Conservation (phyloP, 1,139 yeast genomes). For the Pneumocystis oryctolagi region DNA sequence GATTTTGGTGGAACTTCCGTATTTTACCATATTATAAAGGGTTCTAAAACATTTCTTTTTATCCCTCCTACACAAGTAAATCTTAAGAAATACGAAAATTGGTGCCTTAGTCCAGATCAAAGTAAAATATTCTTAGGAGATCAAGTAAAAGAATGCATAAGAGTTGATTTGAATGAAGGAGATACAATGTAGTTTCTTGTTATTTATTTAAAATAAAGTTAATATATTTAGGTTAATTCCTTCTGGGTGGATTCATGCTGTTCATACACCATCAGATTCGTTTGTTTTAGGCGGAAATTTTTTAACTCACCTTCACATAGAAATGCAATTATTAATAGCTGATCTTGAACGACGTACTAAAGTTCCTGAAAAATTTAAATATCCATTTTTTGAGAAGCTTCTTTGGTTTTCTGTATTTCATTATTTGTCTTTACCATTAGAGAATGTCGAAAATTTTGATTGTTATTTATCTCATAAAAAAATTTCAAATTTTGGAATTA, state of each 20-base stretch:
- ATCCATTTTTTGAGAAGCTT: slow-evolving; percentile 60
- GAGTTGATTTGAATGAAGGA: slow-evolving; percentile 49
- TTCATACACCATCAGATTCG: slow-evolving; percentile 67
- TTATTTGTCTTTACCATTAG: slow-evolving; percentile 4
- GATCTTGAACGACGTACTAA: slow-evolving; percentile 50
- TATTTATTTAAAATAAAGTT: not conserved
- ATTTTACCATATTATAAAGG: slow-evolving; percentile 65
- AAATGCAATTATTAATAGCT: slow-evolving; percentile 46
- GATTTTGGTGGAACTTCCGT: slow-evolving; percentile 92
- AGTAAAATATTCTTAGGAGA: slow-evolving; percentile 55
- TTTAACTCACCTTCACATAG: slow-evolving; percentile 47
- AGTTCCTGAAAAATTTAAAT: slow-evolving; percentile 63
- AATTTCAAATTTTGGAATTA: not conserved
- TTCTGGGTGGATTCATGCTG: slow-evolving; percentile 90
- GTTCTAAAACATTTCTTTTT: slow-evolving; percentile 58
- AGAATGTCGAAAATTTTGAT: slow-evolving; percentile 2
- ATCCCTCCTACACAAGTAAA: slow-evolving; percentile 61
- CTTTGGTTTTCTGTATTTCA: slow-evolving; percentile 41
- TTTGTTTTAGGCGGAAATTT: slow-evolving; percentile 81
- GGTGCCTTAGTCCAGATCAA: slow-evolving; percentile 61
- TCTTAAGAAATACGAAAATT: slow-evolving; percentile 43
- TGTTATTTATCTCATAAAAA: not conserved
- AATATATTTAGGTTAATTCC: slow-evolving; percentile 39
- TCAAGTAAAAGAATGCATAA: slow-evolving; percentile 35
- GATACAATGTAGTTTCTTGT: slow-evolving; percentile 37